phyloP scores from a whole-genome alignment of 495 filamentous ascomycete species.

The Physcia stellaris region DNA sequence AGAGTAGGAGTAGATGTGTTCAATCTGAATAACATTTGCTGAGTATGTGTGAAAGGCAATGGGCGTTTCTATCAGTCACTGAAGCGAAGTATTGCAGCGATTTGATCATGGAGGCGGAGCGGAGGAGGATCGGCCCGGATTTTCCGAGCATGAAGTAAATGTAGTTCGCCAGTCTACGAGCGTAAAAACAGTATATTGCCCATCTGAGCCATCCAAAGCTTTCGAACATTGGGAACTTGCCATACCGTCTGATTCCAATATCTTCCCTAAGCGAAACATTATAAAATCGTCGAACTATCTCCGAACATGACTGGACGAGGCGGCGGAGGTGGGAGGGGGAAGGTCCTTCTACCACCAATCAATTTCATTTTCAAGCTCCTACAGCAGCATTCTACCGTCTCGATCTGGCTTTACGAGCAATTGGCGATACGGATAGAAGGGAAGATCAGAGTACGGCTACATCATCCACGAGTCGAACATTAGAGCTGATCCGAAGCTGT shows the following conservation, averaged over 20 bases:
- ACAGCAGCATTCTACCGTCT: slow-evolving; percentile 73
- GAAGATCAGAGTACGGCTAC: slow-evolving; percentile 63
- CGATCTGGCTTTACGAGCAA: slow-evolving; percentile 96
- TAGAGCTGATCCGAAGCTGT: no score
- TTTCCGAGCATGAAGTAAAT: no score
- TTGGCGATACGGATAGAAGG: slow-evolving; percentile 85
- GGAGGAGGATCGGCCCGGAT: no score
- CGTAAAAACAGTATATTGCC: neutral
- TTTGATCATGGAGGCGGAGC: no score
- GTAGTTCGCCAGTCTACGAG: neutral
- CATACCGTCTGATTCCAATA: neutral
- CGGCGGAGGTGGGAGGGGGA: slow-evolving; percentile 55
- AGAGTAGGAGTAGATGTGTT: no score
- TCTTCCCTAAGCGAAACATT: no score
- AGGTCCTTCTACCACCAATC: slow-evolving; percentile 90
- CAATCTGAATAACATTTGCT: no score
- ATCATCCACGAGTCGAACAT: neutral
- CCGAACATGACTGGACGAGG: slow-evolving; percentile 63
- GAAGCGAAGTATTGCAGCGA: no score
- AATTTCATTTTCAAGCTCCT: slow-evolving; percentile 98
- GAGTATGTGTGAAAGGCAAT: no score
- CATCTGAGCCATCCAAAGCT: neutral
- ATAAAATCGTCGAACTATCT: neutral
- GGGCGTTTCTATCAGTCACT: no score
- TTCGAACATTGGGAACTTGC: neutral